phyloP scores from a whole-genome alignment of 2,329 filamentous ascomycete genomes.

The Daldinia sp. region DNA sequence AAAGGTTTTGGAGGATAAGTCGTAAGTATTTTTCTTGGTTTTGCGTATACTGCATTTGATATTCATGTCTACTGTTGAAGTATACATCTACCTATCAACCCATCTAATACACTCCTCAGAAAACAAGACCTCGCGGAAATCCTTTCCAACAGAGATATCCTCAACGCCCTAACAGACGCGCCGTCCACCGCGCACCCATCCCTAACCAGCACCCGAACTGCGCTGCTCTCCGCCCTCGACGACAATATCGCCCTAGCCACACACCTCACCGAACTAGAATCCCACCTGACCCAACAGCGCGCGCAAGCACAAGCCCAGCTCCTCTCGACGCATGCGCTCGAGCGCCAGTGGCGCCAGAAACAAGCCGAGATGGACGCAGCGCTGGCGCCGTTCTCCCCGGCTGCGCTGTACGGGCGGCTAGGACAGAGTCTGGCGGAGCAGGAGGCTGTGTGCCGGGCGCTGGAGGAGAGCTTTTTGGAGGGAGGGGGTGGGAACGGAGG shows the following conservation, averaged over 20 bases:
- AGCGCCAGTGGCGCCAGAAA: conserved; percentile 91
- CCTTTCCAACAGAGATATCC: conserved; percentile 69
- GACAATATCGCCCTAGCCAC: conserved; percentile 64
- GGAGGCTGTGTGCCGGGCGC: conserved; percentile 77
- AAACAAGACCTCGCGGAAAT: conserved; percentile 81
- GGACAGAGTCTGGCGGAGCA: conserved; percentile 82
- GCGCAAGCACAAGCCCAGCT: conserved; percentile 80
- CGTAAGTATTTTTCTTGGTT: conserved; percentile 59
- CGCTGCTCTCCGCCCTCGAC: conserved; percentile 55
- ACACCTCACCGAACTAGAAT: conserved; percentile 71
- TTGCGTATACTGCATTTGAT: not conserved
- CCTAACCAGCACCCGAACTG: conserved; percentile 68
- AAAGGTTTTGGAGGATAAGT: conserved; percentile 78
- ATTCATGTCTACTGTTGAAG: conserved; percentile 7
- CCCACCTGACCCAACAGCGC: conserved; percentile 70
- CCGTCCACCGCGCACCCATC: conserved; percentile 75
- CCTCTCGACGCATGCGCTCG: conserved; percentile 82
- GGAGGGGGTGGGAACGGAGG: conserved; percentile 52
- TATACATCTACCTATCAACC: not conserved
- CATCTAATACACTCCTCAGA: conserved; percentile 53
- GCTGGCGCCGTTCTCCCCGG: conserved; percentile 83
- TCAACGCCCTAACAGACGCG: conserved; percentile 77
- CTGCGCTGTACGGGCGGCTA: conserved; percentile 84
- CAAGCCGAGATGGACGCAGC: conserved; percentile 89
- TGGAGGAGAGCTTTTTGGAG: conserved; percentile 94